These are phyloP conservation scores for Lentinula lateritia DNA, from an alignment of 768 basidiomycete species.

Conservation along the genomic window DNA sequence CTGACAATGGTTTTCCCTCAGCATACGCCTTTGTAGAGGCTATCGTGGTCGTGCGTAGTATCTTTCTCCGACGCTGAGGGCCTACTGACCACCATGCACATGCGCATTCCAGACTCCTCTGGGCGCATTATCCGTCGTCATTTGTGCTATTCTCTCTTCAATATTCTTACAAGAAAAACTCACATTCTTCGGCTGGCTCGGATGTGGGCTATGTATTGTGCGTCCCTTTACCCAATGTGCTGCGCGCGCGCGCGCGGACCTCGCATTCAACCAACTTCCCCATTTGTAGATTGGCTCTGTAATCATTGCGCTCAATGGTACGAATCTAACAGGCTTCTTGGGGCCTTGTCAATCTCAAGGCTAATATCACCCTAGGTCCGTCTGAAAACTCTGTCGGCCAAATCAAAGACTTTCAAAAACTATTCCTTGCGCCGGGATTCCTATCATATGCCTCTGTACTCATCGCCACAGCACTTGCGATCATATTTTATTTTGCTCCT, in stretches of 20 bases:
- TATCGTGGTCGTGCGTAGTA: conserved; percentile 75
- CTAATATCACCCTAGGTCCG: conserved; percentile 41
- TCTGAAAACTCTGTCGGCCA: conserved; percentile 64
- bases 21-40: conserved; percentile 90
- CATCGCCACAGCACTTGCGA: conserved; percentile 57
- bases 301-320: conserved; percentile 87
- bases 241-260: background rate
- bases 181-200: conserved; percentile 96
- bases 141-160: conserved; percentile 90
- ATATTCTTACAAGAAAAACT: conserved; percentile 91
- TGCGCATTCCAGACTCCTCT: conserved; percentile 67
- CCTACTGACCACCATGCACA: conserved; percentile 5
- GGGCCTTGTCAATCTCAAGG: conserved; percentile 4
- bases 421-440: conserved; percentile 85
- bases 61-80: background rate
- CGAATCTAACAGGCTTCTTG: conserved; percentile 5
- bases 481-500: conserved; percentile 81
- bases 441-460: conserved; percentile 62
- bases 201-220: conserved; percentile 87
- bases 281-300: conserved; percentile 65
- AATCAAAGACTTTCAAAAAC: conserved; percentile 64
- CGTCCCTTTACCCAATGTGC: conserved; percentile 21
- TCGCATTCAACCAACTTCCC: background rate
- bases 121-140: conserved; percentile 93
- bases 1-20: conserved; percentile 18